Base-by-base conservation (phyloP, 192 early-diverging fungal genomes). In the Coemansia sp. region DNA sequence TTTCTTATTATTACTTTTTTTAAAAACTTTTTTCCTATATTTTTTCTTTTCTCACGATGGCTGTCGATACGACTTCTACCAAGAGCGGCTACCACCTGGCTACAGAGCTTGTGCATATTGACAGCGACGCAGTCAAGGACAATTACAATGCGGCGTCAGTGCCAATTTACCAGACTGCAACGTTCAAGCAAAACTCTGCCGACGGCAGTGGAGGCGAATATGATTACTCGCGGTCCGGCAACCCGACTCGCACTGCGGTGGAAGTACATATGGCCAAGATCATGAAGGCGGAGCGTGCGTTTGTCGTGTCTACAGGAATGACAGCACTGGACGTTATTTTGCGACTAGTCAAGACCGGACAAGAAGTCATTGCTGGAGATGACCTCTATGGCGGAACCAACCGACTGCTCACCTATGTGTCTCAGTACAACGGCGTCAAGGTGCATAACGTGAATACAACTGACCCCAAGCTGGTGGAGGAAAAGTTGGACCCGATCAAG, bases 301-400 rank as follows among this genome's bases (percentile, higher is more conserved):
- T 95, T 76, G 94, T 88, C 11, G 92, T 94, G 3, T 90, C 91
- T 36, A 93, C 90, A 45, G 97, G 97, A 21, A 99, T 99, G 97
- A 89, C 89, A 25, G 94, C 95, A 14, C 82, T 99, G 53, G 97
- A 99, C 84, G 92, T 94, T 5, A 93, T 98, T 42, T 80, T 90
- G 25, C 90, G 97, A 39, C 81, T 98, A 12, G 94, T 95, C 39
- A 90, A 91, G 75, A 66, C 86, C 6, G 95, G 94, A 38, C 92
- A 96, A 67, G 92, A 97, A 73, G 89, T 98, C 55, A 90, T 98
- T 80, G 91, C 95, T 4, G 97, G 97, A 25, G 91, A 95, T 75
- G 97, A 99, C 85, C 83, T 99, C 10, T 99, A 99, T 77, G 97
- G 97, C 62, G 97, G 94, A 32, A 97, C 97, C 63, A 96, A 99